Evolutionary conservation across 2,329 filamentous ascomycete genomes (phyloP), one percentile per base, ranked within the genome.

Genomic region (Alternaria gaisen): DNA sequence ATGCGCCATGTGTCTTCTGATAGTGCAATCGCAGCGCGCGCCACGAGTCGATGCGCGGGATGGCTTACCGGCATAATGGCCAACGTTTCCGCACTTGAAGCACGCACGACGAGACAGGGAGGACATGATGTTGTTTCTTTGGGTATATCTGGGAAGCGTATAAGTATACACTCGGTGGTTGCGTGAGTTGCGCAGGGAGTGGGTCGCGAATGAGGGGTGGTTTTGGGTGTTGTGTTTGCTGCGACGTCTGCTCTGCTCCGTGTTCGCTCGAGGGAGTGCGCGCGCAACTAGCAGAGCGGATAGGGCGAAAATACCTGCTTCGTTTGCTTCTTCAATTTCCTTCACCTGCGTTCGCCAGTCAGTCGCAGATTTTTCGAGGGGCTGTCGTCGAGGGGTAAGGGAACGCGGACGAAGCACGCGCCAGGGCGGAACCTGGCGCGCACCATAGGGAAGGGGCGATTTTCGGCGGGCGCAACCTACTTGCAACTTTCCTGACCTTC

Each of bases 61-160:
- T 53, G 60, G 61, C 78, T 72, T 76, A 81, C 79, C 79, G 69
- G 86, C 84, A 74, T 85, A 85, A 75, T 84, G 83, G 60, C 83
- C 81, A 66, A 85, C 81, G 68, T 83, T 82, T 73, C 81, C 82
- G 77, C 81, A 85, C 79, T 83, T 83, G 78, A 84, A 85, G 79
- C 83, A 85, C 65, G 83, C 83, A 68, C 83, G 82, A 71, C 83
- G 83, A 70, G 82, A 83, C 65, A 85, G 81, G 65, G 83, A 84
- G 71, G 82, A 84, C 83, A 84, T 84, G 58, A 69, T 81, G 58
- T 77, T 58, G 59, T 62, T 77, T 72, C 72, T 76, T 73, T 69
- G 56, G 64, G 62, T 70, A 66, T 55, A 65, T 73, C 71, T 77
- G 60, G 24, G 40, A 20, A 18, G 36, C 11, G 56, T 58, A 61